Conservation (phyloP, 352 stramenopile genomes). For the Salisapilia sapeloensis region DNA sequence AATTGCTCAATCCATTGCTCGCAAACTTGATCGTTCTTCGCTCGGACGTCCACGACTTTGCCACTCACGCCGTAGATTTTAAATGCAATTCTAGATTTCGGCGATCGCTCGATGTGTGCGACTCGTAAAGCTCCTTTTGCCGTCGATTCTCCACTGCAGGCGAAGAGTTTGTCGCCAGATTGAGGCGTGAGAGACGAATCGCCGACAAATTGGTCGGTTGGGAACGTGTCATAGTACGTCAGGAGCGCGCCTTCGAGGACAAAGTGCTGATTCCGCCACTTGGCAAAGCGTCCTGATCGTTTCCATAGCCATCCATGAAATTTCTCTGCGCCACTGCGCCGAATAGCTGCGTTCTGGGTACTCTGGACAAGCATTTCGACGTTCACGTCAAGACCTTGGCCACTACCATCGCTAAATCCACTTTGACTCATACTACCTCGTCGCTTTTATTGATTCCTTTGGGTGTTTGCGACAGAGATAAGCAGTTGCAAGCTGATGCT, state of each 20-base stretch:
- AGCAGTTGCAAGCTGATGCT: slow-evolving; percentile 1
- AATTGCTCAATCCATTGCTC: slow-evolving; percentile 59
- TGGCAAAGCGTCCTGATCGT: slow-evolving; percentile 58
- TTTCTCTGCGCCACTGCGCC: slow-evolving; percentile 41
- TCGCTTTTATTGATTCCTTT: slow-evolving; percentile 6
- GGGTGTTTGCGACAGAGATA: slow-evolving; percentile 7
- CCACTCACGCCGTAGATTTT: slow-evolving; percentile 69
- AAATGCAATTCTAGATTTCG: slow-evolving; percentile 67
- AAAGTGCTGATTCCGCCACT: slow-evolving; percentile 78
- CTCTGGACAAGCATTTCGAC: slow-evolving; percentile 74
- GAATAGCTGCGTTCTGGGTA: slow-evolving; percentile 57
- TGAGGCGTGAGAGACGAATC: slow-evolving; percentile 38
- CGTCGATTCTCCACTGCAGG: slow-evolving; percentile 51
- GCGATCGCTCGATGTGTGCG: slow-evolving; percentile 52
- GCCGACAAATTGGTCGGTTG: slow-evolving; percentile 59
- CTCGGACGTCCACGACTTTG: slow-evolving; percentile 69
- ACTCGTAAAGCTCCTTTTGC: slow-evolving; percentile 52
- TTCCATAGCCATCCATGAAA: slow-evolving; percentile 77
- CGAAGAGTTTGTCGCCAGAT: slow-evolving; percentile 42
- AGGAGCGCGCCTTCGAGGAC: slow-evolving; percentile 57
- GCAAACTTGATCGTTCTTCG: slow-evolving; percentile 59
- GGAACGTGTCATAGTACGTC: slow-evolving; percentile 73
- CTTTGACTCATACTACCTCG: too few species aligned
- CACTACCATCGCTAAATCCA: slow-evolving; percentile 10
- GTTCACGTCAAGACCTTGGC: slow-evolving; percentile 36